phyloP scores from a whole-genome alignment of 2,329 filamentous ascomycete species.

The Ophidiomyces ophidiicola region DNA sequence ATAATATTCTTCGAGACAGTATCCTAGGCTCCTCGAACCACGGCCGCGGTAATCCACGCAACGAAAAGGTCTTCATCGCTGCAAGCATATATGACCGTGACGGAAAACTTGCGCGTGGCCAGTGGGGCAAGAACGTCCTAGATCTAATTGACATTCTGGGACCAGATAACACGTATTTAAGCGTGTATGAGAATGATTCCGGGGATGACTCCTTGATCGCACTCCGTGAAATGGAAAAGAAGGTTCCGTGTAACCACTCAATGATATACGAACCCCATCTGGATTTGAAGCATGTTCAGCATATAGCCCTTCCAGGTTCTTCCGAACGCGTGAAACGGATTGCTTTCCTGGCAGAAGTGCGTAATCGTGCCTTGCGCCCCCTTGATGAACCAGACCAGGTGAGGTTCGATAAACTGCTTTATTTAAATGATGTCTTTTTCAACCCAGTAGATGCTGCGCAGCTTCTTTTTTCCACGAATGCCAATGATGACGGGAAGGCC shows the following conservation, averaged over 20 bases:
- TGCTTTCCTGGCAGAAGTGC: slow-evolving; percentile 58
- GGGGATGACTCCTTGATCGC: slow-evolving; percentile 45
- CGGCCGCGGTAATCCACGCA: slow-evolving; percentile 40
- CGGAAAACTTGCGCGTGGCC: slow-evolving; percentile 48
- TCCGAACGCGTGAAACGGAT: slow-evolving; percentile 57
- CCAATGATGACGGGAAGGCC: slow-evolving; percentile 40
- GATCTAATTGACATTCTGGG: slow-evolving; percentile 55
- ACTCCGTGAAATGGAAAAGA: slow-evolving; percentile 41
- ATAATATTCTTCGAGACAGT: slow-evolving; percentile 29
- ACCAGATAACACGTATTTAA: slow-evolving; percentile 55
- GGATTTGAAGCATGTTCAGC: slow-evolving; percentile 44
- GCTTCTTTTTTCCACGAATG: slow-evolving; percentile 50
- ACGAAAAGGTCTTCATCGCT: slow-evolving; percentile 62
- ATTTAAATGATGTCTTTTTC: slow-evolving; percentile 57
- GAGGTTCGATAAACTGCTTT: slow-evolving; percentile 46
- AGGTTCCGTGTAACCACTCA: slow-evolving; percentile 38
- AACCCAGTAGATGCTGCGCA: slow-evolving; percentile 47
- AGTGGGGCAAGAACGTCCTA: slow-evolving; percentile 51
- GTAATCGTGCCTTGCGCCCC: slow-evolving; percentile 56
- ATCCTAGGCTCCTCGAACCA: slow-evolving; percentile 23
- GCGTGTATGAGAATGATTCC: slow-evolving; percentile 62
- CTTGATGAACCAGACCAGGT: slow-evolving; percentile 38
- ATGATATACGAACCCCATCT: slow-evolving; percentile 52
- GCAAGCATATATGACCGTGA: slow-evolving; percentile 56
- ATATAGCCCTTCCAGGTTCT: slow-evolving; percentile 51